Evolutionary conservation across 2,329 filamentous ascomycete species (phyloP).

Genomic region (Mycosphaerelloides madeirae): DNA sequence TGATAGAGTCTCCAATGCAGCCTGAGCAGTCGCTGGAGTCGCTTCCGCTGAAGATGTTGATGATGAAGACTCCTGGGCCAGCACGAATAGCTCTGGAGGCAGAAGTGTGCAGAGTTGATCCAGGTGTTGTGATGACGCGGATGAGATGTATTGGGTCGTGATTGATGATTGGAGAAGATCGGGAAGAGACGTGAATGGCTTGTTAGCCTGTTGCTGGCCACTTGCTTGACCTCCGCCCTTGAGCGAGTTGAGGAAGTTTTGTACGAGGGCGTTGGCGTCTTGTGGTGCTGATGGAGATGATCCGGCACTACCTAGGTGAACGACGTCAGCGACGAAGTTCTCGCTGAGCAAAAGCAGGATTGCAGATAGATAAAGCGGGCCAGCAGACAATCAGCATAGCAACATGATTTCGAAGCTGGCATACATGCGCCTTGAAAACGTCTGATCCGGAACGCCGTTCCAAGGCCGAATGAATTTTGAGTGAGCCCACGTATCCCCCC

Average conservation of each 20-base stretch:
- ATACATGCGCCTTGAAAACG: constrained; percentile 10
- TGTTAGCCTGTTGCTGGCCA: constrained; percentile 47
- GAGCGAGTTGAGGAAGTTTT: constrained; percentile 83
- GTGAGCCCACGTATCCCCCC: background rate
- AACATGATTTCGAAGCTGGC: constrained; percentile 14
- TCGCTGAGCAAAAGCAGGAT: background rate
- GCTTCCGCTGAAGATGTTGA: constrained; percentile 60
- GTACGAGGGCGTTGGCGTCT: constrained; percentile 73
- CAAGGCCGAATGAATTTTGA: background rate
- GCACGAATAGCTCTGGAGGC: constrained; percentile 70
- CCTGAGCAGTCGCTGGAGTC: constrained; percentile 56
- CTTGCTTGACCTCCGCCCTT: constrained; percentile 50
- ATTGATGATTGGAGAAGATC: constrained; percentile 75
- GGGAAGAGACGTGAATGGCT: constrained; percentile 74
- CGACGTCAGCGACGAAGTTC: constrained; percentile 10
- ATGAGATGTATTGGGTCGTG: constrained; percentile 73
- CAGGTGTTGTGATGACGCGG: constrained; percentile 58
- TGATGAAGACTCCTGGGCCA: constrained; percentile 61
- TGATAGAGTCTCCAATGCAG: constrained; percentile 68
- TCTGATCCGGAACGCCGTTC: background rate
- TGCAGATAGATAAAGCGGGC: constrained; percentile 6
- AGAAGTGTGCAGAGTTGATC: constrained; percentile 73
- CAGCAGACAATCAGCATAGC: constrained; percentile 5
- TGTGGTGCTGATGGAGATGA: constrained; percentile 40
- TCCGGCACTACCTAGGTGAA: constrained; percentile 15